A percentile compares a stretch with the other conserved stretches of the same genome.
Conservation (phyloP, 768 basidiomycete species). For the Daedalea quercina region DNA sequence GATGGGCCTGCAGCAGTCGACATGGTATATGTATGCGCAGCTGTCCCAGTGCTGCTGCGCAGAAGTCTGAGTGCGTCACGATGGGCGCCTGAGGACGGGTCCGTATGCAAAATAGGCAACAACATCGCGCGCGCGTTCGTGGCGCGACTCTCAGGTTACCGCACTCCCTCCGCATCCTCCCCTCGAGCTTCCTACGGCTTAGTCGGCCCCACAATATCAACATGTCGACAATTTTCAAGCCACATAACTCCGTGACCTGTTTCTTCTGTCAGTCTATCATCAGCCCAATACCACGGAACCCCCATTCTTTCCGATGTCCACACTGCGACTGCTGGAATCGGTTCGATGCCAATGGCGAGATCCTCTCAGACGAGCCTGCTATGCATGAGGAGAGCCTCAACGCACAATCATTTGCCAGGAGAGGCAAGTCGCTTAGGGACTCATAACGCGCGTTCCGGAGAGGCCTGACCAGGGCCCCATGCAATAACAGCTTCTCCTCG, state of each 20-base stretch:
- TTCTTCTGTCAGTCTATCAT: conserved; percentile 62
- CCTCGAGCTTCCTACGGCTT: background rate
- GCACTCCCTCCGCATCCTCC: background rate
- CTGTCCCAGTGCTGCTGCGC: background rate
- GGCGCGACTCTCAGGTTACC: conserved; percentile 9
- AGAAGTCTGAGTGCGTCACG: background rate
- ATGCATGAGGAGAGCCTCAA: conserved; percentile 82
- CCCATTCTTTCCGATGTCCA: conserved; percentile 57
- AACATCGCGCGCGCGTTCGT: conserved; percentile 17
- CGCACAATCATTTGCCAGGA: conserved; percentile 56
- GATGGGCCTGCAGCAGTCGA: conserved; percentile 49
- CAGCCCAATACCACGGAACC: conserved; percentile 36
- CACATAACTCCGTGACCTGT: conserved; percentile 46
- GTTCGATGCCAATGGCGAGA: conserved; percentile 65
- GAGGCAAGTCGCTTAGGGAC: conserved; percentile 45
- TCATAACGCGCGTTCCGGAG: background rate
- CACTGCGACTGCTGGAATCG: conserved; percentile 72
- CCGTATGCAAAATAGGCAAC: conserved; percentile 9
- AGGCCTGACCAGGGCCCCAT: background rate
- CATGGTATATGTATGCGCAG: conserved; percentile 19
- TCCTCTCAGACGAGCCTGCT: conserved; percentile 79
- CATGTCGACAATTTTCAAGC: conserved; percentile 42
- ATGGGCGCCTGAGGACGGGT: background rate
- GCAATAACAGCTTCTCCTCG: conserved; percentile 51
- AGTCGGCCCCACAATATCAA: background rate